phyloP scores from a whole-genome alignment of 345 rosid species.

The Corchorus capsularis region DNA sequence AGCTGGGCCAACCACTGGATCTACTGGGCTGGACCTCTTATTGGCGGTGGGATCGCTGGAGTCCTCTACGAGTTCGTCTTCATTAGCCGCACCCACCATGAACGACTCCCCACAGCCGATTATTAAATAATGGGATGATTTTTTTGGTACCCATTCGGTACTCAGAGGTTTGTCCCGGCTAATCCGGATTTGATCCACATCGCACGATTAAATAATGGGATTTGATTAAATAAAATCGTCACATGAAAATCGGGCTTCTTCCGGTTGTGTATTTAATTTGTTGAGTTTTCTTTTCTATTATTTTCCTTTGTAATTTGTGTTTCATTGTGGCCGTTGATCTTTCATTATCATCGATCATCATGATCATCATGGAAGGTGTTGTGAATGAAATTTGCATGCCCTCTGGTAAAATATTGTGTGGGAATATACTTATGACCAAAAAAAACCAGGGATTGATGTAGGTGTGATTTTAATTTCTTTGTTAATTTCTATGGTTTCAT shows the following conservation, averaged over 20 bases:
- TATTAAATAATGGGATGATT: slow-evolving; percentile 43
- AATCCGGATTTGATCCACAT: too few relatives aligned
- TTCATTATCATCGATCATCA: neutral
- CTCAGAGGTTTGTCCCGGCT: too few relatives aligned
- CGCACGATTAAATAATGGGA: too few relatives aligned
- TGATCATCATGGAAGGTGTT: slow-evolving; percentile 17
- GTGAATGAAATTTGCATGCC: slow-evolving; percentile 3
- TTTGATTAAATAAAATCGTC: too few relatives aligned
- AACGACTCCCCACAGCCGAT: slow-evolving; percentile 64
- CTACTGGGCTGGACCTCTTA: slow-evolving; percentile 89
- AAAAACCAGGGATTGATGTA: slow-evolving; percentile 13
- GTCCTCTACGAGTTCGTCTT: slow-evolving; percentile 72
- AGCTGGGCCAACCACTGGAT: slow-evolving; percentile 86
- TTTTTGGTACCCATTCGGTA: too few relatives aligned
- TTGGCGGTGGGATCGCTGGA: slow-evolving; percentile 88
- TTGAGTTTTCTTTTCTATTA: neutral
- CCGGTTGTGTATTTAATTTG: slow-evolving; percentile 27
- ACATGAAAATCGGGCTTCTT: neutral
- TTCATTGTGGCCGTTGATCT: slow-evolving; percentile 28
- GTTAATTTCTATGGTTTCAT: slow-evolving; percentile 17
- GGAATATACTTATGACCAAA: neutral
- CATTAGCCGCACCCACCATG: slow-evolving; percentile 62
- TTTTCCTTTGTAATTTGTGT: slow-evolving; percentile 23
- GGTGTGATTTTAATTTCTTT: slow-evolving; percentile 21
- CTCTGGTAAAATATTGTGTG: neutral